Evolutionary conservation across 768 basidiomycete species (phyloP).

Genomic region (Pisolithus orientalis): DNA sequence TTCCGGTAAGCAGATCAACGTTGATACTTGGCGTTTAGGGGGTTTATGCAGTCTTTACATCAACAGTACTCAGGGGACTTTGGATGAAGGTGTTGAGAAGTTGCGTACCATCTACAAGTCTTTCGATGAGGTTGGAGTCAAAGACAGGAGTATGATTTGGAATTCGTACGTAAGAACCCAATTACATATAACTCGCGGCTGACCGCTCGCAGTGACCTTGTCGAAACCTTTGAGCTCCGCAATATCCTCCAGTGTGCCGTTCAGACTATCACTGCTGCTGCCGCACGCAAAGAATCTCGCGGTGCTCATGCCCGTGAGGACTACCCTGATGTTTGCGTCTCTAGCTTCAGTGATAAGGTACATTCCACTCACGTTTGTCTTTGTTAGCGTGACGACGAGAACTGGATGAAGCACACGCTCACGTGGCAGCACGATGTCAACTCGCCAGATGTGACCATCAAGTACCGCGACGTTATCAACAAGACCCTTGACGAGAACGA

Average conservation of each 20-base stretch:
- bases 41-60: constrained; percentile 2
- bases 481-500: constrained; percentile 91
- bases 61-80: constrained; percentile 70
- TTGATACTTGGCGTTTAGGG: background rate
- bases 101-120: constrained; percentile 81
- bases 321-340: constrained; percentile 71
- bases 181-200: constrained; percentile 3
- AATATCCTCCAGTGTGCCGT: constrained; percentile 93
- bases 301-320: constrained; percentile 99
- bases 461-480: constrained; percentile 82
- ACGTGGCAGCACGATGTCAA: constrained; percentile 81
- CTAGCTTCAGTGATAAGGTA: background rate
- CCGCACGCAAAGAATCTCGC: constrained; percentile 93
- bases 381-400: constrained; percentile 78
- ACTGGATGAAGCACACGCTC: constrained; percentile 94
- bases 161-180: constrained; percentile 68
- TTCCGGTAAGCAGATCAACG: constrained; percentile 55
- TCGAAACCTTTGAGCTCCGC: constrained; percentile 95
- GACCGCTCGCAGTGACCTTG: constrained; percentile 62
- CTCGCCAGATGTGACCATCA: constrained; percentile 80
- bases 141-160: constrained; percentile 99
- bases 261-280: constrained; percentile 90
- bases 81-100: constrained; percentile 92
- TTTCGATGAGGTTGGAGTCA: constrained; percentile 89
- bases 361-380: background rate